A percentile compares a stretch with the other conserved stretches of the same genome.
Conservation (phyloP, 345 rosid genomes). For the Syzygium grande region DNA sequence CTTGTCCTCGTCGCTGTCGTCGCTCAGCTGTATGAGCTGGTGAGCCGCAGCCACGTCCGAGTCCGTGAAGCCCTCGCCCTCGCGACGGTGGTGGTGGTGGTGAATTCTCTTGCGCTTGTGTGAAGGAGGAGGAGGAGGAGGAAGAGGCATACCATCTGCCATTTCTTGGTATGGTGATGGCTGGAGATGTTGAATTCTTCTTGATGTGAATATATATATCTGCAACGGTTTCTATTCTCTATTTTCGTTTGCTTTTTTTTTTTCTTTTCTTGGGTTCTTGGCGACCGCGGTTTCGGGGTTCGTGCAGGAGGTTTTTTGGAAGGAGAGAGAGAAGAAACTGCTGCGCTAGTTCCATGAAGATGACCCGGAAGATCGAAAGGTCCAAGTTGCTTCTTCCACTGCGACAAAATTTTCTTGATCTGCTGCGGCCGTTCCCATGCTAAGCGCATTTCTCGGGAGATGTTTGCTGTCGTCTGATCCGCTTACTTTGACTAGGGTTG, state of each 20-base stretch:
- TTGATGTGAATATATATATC: not conserved
- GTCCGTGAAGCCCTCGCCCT: not conserved
- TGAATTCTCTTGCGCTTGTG: not conserved
- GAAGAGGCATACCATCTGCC: not conserved
- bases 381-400: not conserved
- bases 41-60: conserved; percentile 27
- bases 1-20: conserved; percentile 13
- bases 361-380: not conserved
- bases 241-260: not conserved
- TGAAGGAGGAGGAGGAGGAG: not conserved
- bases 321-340: conserved; percentile 5
- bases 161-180: not conserved
- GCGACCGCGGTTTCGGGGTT: conserved; percentile 10
- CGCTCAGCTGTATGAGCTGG: conserved; percentile 35
- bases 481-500: not conserved
- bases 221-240: not conserved
- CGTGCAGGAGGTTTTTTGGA: not conserved
- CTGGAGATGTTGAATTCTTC: not conserved
- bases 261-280: not conserved
- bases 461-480: not conserved
- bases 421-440: not conserved
- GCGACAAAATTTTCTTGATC: not conserved
- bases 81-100: not conserved
- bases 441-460: not conserved
- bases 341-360: conserved; percentile 21